phyloP scores from a whole-genome alignment of 116 monocot genomes.

The Papilionanthe hybrid region DNA sequence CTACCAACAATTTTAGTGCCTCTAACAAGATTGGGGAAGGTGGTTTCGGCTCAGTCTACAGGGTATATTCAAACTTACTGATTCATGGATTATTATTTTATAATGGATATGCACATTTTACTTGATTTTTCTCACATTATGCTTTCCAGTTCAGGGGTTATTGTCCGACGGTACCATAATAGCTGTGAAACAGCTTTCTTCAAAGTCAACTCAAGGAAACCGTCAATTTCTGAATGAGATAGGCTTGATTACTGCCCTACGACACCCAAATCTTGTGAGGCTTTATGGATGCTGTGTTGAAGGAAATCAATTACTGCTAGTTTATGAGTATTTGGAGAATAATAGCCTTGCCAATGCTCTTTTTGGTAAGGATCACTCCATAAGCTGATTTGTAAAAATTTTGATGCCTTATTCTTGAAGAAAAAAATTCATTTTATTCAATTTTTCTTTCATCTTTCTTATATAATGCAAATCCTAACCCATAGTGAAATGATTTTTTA shows the following conservation, averaged over 20 bases:
- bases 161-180: conserved; percentile 9
- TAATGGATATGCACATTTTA: not conserved
- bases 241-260: conserved; percentile 10
- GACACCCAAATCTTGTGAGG: conserved; percentile 13
- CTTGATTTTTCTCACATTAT: not conserved
- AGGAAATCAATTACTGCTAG: conserved; percentile 14
- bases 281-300: conserved; percentile 15
- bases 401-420: too few species aligned
- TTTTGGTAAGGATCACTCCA: conserved; percentile 9
- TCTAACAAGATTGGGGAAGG: conserved; percentile 19
- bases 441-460: not conserved
- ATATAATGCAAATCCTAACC: not conserved
- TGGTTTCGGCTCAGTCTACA: conserved; percentile 14
- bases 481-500: not conserved
- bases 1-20: conserved; percentile 14
- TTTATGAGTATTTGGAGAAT: conserved; percentile 23
- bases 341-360: conserved; percentile 20
- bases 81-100: not conserved
- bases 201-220: conserved; percentile 16
- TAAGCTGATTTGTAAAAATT: too few species aligned
- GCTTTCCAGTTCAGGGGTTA: not conserved
- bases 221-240: conserved; percentile 18
- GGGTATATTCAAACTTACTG: not conserved
- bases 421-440: too few species aligned
- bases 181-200: conserved; percentile 18